A percentile compares a stretch with the other conserved stretches of the same genome.
Conservation (phyloP, 1,139 yeast genomes). For the Saccharomyces hybrid region DNA sequence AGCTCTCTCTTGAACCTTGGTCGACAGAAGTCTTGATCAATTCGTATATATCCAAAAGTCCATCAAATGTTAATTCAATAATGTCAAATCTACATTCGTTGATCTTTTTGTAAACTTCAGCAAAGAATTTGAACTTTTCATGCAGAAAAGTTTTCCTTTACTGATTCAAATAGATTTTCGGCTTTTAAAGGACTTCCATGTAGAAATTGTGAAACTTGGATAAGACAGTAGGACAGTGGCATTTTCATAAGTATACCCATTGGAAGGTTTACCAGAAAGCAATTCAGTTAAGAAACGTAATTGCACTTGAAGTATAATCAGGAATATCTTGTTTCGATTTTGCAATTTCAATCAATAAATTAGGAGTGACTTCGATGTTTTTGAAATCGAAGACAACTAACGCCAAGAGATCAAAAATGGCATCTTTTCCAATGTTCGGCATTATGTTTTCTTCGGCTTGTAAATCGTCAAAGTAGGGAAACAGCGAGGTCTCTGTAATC, state of each 20-base stretch:
- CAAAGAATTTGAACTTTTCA: conserved; percentile 31
- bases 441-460: conserved; percentile 3
- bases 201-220: conserved; percentile 11
- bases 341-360: conserved; percentile 30
- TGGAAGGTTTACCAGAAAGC: not conserved
- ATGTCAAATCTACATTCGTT: conserved; percentile 9
- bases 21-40: not conserved
- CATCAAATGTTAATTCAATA: conserved; percentile 8
- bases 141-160: conserved; percentile 17
- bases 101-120: conserved; percentile 18
- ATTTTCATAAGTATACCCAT: not conserved
- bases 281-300: not conserved
- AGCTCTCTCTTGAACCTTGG: conserved; percentile 5
- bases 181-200: conserved; percentile 20
- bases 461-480: conserved; percentile 10
- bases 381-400: conserved; percentile 17
- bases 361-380: conserved; percentile 9
- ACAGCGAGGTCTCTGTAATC: conserved; percentile 18
- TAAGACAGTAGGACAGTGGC: conserved; percentile 9
- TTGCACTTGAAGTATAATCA: not conserved
- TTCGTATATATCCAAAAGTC: conserved; percentile 5
- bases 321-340: conserved; percentile 6
- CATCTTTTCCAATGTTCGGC: conserved; percentile 6
- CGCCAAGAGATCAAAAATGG: conserved; percentile 12
- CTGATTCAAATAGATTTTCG: conserved; percentile 13